A percentile compares a stretch with the other conserved stretches of the same genome.
phyloP scores from a whole-genome alignment of 176 grass and related monocot genomes.

The Puya raimondii region DNA sequence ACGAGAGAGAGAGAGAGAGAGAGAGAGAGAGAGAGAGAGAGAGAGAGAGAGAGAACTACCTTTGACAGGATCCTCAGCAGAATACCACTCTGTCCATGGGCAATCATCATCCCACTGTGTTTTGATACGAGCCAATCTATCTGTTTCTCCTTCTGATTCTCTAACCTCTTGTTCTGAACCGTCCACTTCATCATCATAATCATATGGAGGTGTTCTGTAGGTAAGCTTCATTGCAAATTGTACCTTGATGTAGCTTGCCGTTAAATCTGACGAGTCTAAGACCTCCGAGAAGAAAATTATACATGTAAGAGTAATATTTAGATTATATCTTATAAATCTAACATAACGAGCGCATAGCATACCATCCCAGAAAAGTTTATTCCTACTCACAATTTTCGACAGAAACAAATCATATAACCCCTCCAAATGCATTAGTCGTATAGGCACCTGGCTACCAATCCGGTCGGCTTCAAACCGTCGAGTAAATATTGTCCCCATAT shows the following conservation, averaged over 20 bases:
- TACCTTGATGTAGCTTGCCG: slow-evolving; percentile 61
- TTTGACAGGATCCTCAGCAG: slow-evolving; percentile 95
- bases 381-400: slow-evolving; percentile 91
- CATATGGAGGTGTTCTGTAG: slow-evolving; percentile 77
- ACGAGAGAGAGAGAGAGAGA: neutral
- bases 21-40: neutral
- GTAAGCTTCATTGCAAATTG: slow-evolving; percentile 88
- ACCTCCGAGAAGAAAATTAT: slow-evolving; percentile 51
- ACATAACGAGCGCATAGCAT: neutral
- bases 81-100: slow-evolving; percentile 98
- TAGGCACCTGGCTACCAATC: slow-evolving; percentile 90
- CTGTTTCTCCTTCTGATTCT: slow-evolving; percentile 43
- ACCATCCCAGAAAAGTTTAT: neutral
- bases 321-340: neutral
- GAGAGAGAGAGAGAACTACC: slow-evolving; percentile 29
- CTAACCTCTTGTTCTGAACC: slow-evolving; percentile 40
- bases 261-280: slow-evolving; percentile 63
- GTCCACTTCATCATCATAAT: slow-evolving; percentile 56
- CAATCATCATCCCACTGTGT: slow-evolving; percentile 95
- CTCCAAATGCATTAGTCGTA: slow-evolving; percentile 93
- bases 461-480: slow-evolving; percentile 95
- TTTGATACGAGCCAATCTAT: slow-evolving; percentile 37
- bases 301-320: neutral
- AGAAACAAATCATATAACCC: slow-evolving; percentile 92
- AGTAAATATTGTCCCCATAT: slow-evolving; percentile 83